Percentiles rank a stretch among this genome's conserved stretches.
These are phyloP conservation scores for Aurantiochytrium sp. DNA, from an alignment of 108 stramenopile genomes.

Conservation along the genomic window DNA sequence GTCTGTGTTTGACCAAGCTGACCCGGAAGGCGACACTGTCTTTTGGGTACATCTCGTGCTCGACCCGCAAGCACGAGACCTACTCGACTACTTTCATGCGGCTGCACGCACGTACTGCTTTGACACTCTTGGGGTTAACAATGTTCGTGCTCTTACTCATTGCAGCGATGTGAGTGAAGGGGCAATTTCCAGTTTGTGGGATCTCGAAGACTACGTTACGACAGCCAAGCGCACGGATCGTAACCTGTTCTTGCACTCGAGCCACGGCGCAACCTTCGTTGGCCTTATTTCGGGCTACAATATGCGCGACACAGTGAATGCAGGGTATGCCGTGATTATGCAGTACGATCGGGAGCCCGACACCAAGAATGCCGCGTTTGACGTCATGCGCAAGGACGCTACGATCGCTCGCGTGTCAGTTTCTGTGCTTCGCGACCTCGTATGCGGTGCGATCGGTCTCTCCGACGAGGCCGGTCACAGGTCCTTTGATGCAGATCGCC, in stretches of 20 bases:
- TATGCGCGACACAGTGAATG: background rate
- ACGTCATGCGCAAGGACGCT: too few relatives aligned
- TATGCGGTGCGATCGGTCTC: background rate
- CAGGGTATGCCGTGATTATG: background rate
- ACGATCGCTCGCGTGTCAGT: too few relatives aligned
- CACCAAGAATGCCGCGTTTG: too few relatives aligned
- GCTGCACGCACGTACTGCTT: background rate
- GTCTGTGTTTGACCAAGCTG: background rate
- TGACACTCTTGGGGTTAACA: background rate
- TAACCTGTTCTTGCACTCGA: background rate
- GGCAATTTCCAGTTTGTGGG: background rate
- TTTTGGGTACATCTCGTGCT: background rate
- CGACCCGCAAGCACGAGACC: background rate
- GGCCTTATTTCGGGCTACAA: background rate
- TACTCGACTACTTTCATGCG: background rate
- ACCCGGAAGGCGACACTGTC: background rate
- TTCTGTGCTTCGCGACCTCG: background rate
- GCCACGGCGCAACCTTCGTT: background rate
- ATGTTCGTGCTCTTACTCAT: background rate
- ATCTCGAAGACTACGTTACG: background rate
- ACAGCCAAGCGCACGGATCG: background rate
- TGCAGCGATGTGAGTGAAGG: background rate
- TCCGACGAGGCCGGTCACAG: background rate
- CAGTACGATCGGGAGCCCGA: background rate
- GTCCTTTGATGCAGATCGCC: background rate